Conservation (phyloP, 371 early-diverging fungal species). For the Rhizopus stolonifer region DNA sequence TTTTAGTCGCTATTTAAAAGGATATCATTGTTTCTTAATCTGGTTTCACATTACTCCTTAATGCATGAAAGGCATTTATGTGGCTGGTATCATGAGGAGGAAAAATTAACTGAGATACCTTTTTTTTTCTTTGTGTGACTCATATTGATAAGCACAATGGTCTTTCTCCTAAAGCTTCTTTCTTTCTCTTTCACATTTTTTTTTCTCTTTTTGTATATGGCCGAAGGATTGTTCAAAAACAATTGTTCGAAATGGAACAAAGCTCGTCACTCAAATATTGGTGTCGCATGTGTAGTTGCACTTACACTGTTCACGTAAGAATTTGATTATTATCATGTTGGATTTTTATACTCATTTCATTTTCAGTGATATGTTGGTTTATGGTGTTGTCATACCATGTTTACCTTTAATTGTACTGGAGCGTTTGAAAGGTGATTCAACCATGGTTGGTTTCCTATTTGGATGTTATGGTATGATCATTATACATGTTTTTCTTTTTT, state of each 20-base stretch:
- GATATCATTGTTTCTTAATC: too few species aligned
- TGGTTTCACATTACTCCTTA: too few species aligned
- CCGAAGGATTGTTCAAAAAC: neutral
- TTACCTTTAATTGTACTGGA: conserved; percentile 75
- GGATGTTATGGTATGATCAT: conserved; percentile 67
- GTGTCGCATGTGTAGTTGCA: conserved; percentile 58
- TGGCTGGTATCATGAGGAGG: too few species aligned
- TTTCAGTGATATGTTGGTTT: conserved; percentile 69
- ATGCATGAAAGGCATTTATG: too few species aligned
- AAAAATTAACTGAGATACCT: neutral
- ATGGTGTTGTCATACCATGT: conserved; percentile 84
- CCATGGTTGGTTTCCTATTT: conserved; percentile 77
- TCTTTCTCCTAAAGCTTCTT: neutral
- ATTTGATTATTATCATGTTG: neutral
- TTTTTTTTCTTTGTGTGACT: neutral
- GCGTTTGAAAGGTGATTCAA: conserved; percentile 59
- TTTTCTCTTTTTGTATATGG: neutral
- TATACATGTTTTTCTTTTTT: neutral
- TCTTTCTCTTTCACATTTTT: neutral
- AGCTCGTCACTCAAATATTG: conserved; percentile 43
- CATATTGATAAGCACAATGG: neutral
- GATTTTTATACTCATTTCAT: neutral
- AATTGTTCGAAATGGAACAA: conserved; percentile 32
- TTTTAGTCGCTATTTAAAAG: too few species aligned
- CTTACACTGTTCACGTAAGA: conserved; percentile 58